Percentiles rank a stretch among this genome's conserved stretches.
Conservation (phyloP, 2,329 filamentous ascomycete genomes). For the Nigrospora oryzae region DNA sequence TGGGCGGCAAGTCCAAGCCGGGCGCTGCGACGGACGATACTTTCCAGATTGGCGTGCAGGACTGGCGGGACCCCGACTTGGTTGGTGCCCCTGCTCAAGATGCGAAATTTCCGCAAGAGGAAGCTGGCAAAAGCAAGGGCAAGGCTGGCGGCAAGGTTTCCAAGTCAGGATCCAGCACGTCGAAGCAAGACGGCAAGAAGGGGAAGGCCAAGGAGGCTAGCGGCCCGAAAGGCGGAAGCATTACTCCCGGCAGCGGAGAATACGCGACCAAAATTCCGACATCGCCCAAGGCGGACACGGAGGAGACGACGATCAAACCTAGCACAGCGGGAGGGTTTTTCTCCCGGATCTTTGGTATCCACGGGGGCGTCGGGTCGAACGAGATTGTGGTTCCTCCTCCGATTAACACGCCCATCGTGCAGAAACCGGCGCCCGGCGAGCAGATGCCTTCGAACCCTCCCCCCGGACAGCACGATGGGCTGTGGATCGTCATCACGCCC, state of each 20-base stretch:
- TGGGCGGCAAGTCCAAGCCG: constrained; percentile 12
- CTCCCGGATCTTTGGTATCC: constrained; percentile 41
- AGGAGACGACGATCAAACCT: constrained; percentile 11
- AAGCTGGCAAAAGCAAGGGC: constrained; percentile 8
- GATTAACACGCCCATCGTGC: constrained; percentile 12
- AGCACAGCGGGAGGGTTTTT: constrained; percentile 26
- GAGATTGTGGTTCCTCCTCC: constrained; percentile 21
- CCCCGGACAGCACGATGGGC: constrained; percentile 55
- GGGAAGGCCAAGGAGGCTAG: constrained; percentile 19
- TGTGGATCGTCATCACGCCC: constrained; percentile 95
- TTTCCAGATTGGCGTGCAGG: constrained; percentile 77
- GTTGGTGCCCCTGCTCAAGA: constrained; percentile 31
- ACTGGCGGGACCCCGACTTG: constrained; percentile 76
- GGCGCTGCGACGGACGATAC: constrained; percentile 37
- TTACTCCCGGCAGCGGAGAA: constrained; percentile 65
- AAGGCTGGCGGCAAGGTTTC: constrained; percentile 15
- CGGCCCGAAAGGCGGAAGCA: constrained; percentile 54
- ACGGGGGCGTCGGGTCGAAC: constrained; percentile 22
- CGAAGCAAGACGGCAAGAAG: constrained; percentile 11
- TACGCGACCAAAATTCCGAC: constrained; percentile 39
- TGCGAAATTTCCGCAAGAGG: constrained; percentile 8
- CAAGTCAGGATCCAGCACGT: constrained; percentile 8
- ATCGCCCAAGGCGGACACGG: constrained; percentile 7
- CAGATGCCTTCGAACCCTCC: constrained; percentile 16
- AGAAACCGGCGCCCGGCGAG: constrained; percentile 13